Percentiles rank a stretch among this genome's conserved stretches.
Evolutionary conservation across 768 basidiomycete genomes (phyloP).

Genomic region (Boletus coccyginus): DNA sequence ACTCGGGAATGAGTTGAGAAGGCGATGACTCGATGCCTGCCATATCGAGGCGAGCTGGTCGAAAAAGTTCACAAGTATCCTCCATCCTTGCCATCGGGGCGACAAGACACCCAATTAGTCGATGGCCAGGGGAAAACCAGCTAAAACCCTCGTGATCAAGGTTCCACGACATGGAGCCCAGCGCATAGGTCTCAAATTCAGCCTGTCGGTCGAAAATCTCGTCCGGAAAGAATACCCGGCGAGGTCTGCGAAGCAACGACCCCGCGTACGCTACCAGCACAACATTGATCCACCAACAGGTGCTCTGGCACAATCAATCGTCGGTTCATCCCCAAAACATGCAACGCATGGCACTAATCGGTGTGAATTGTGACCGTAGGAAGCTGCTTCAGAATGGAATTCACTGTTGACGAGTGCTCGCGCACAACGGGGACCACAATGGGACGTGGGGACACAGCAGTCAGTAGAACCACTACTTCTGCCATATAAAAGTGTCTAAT

Average conservation of each 20-base stretch:
- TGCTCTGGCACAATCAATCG: conserved; percentile 59
- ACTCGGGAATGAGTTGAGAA: no score
- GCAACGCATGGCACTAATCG: not conserved
- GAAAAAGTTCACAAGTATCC: not conserved
- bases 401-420: conserved; percentile 74
- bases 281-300: conserved; percentile 46
- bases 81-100: not conserved
- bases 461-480: conserved; percentile 36
- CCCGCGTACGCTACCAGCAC: conserved; percentile 47
- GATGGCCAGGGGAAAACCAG: conserved; percentile 44
- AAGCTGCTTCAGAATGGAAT: conserved; percentile 86
- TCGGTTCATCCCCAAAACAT: conserved; percentile 35
- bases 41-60: conserved; percentile 8
- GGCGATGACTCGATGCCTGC: not conserved
- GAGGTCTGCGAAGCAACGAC: conserved; percentile 43
- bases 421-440: conserved; percentile 80
- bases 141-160: conserved; percentile 55
- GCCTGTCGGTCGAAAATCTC: conserved; percentile 53
- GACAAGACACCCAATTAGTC: not conserved
- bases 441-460: conserved; percentile 88
- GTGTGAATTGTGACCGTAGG: conserved; percentile 32
- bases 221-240: conserved; percentile 48
- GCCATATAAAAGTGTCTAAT: not conserved
- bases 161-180: conserved; percentile 79
- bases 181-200: conserved; percentile 62